These are phyloP conservation scores for Grosmannia huntii DNA, from an alignment of 2,329 filamentous ascomycete species.

Conservation along the genomic window DNA sequence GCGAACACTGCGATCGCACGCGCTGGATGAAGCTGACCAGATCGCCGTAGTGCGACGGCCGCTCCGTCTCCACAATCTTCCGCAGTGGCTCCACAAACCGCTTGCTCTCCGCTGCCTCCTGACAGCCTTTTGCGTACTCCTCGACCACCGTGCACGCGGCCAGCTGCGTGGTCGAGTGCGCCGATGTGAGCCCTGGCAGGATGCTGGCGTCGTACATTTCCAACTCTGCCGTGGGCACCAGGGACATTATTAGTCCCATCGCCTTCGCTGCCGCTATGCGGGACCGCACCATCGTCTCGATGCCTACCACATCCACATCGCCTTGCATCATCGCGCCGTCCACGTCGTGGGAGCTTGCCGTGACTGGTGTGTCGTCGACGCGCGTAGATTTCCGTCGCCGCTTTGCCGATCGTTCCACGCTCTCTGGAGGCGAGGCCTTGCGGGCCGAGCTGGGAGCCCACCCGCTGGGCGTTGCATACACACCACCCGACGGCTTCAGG, in stretches of 20 bases:
- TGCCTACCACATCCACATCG: conserved; percentile 85
- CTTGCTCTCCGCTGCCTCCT: conserved; percentile 32
- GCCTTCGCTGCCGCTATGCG: conserved; percentile 79
- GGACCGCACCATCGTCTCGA: conserved; percentile 77
- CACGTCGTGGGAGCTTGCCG: conserved; percentile 76
- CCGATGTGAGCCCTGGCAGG: conserved; percentile 53
- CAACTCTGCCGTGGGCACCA: conserved; percentile 52
- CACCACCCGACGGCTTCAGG: conserved; percentile 82
- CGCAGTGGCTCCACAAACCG: conserved; percentile 55
- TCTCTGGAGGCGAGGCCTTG: conserved; percentile 38
- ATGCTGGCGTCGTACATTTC: conserved; percentile 54
- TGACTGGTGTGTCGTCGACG: conserved; percentile 50
- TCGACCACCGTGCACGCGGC: conserved; percentile 74
- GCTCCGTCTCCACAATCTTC: conserved; percentile 66
- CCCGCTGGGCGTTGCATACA: conserved; percentile 46
- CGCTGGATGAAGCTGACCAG: conserved; percentile 83
- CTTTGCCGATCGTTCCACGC: conserved; percentile 53
- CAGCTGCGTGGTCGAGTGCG: conserved; percentile 76
- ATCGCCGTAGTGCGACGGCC: conserved; percentile 75
- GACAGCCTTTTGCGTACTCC: conserved; percentile 61
- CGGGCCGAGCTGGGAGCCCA: conserved; percentile 30
- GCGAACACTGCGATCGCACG: conserved; percentile 80
- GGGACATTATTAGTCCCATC: conserved; percentile 70
- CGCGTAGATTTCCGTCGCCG: conserved; percentile 79
- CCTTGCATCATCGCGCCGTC: conserved; percentile 97